Base-by-base conservation (phyloP, 2,329 filamentous ascomycete species). In the Dissoconium aciculare region DNA sequence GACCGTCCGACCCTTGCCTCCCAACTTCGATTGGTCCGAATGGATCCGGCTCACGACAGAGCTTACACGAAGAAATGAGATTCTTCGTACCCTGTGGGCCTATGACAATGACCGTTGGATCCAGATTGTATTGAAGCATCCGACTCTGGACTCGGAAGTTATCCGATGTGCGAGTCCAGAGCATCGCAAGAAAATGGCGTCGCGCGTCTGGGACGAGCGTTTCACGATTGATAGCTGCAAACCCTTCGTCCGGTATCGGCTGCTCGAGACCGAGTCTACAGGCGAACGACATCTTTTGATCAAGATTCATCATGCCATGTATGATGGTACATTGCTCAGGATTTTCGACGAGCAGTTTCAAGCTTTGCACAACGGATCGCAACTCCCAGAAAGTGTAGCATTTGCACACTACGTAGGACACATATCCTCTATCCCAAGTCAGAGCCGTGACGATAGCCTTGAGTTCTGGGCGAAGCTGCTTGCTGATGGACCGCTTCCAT, bases 331-430 rank as follows among this genome's bases (percentile, higher is more conserved):
- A 3, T 38, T 57, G 2, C 43, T 58, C 15, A 52, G 53, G 16
- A 48, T 56, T 15, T 56, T 57, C 23, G 54, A 50, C 34, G 46
- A 49, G 11, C 49, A 57, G 5, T 55, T 54, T n/a, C n/a, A n/a
- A n/a, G n/a, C n/a, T n/a, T n/a, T n/a, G n/a, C n/a, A n/a, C n/a
- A n/a, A n/a, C n/a, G n/a, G n/a, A n/a, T n/a, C n/a, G n/a, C n/a
- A n/a, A n/a, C n/a, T n/a, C n/a, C n/a, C n/a, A n/a, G n/a, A n/a
- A n/a, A n/a, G n/a, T n/a, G n/a, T n/a, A n/a, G n/a, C n/a, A n/a
- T n/a, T n/a, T n/a, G n/a, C n/a, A n/a, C n/a, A n/a, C n/a, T n/a
- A n/a, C n/a, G n/a, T n/a, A n/a, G n/a, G n/a, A n/a, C n/a, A n/a
- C n/a, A n/a, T n/a, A n/a, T n/a, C n/a, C n/a, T n/a, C n/a, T n/a